Conservation (phyloP, 2,329 filamentous ascomycete genomes). For the Alternaria incomplexa region DNA sequence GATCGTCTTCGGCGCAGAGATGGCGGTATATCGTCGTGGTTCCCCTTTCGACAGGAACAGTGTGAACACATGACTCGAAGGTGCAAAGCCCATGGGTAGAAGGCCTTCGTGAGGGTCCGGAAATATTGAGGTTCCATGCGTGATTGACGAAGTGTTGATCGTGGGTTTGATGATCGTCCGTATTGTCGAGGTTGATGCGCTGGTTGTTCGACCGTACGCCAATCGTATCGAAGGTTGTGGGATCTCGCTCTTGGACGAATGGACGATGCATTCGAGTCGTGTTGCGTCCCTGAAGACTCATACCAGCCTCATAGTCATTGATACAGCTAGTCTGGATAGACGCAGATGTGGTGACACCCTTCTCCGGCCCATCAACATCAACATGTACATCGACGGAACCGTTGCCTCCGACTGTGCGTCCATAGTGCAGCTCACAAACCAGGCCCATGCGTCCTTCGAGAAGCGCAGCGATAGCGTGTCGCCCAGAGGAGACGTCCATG, state of each 20-base stretch:
- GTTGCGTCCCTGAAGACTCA: constrained; percentile 8
- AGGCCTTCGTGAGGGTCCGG: constrained; percentile 6
- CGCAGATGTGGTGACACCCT: constrained; percentile 11
- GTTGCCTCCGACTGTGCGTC: neutral
- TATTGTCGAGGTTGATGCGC: constrained; percentile 26
- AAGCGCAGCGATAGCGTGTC: constrained; percentile 64
- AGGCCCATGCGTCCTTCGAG: constrained; percentile 66
- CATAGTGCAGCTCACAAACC: constrained; percentile 58
- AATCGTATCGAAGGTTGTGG: constrained; percentile 30
- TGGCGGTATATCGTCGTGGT: constrained; percentile 55
- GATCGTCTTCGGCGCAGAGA: constrained; percentile 66
- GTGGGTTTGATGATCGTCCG: constrained; percentile 26
- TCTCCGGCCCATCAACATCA: constrained; percentile 13
- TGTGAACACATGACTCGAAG: constrained; percentile 1
- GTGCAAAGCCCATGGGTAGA: neutral
- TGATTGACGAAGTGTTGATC: constrained; percentile 37
- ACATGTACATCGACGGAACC: constrained; percentile 14
- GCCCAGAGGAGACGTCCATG: constrained; percentile 66
- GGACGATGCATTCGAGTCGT: neutral
- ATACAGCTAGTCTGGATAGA: constrained; percentile 16
- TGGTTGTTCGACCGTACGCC: constrained; percentile 34
- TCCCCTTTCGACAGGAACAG: constrained; percentile 39
- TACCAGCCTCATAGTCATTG: constrained; percentile 10
- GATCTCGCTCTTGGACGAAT: constrained; percentile 2
- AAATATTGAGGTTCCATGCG: constrained; percentile 38